Base-by-base conservation (phyloP, 2,329 filamentous ascomycete species). In the Colletotrichum noveboracense region DNA sequence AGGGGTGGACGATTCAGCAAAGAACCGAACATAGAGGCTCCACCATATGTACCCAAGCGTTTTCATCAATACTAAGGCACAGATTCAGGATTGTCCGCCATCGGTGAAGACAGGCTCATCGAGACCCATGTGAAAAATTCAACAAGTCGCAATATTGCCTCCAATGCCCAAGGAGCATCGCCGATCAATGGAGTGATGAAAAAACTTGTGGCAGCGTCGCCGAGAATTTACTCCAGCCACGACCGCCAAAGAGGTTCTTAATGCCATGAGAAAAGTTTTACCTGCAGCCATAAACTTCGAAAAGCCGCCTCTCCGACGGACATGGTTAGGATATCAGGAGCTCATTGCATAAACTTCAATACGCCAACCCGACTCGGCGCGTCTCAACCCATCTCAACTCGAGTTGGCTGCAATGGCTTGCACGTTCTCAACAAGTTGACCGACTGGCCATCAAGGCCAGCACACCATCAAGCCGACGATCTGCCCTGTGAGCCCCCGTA, bases 51-150 rank as follows among this genome's bases (percentile, higher is more conserved):
- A 71, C 71, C 61, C 61, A 26, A 71, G 71, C 71, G 66, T 64
- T 74, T 74, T 71, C 52, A 71, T 61, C 68, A 74, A 58, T 66
- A 60, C 43, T 52, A 34, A 71, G 71, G 71, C 68, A 74, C 60
- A 52, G 28, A 30, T 61, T 66, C 36, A 52, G 24, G n/a, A 8
- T 38, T 24, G 32, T n/a, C 21, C 32, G 32, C 61, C n/a, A 34
- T 38, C 21, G 7, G 21, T 43, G 61, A 38, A 34, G 32, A 21
- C 36, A 13, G 61, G 24, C 36, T 38, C 34, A 38, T 21, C 28
- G 13, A 13, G 28, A 18, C 32, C 32, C 30, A 18, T 36, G 14
- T 26, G 24, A 61, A 61, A 2, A 43, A 30, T 26, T 26, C 24
- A 58, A 56, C 43, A 28, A 67, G 30, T 10, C 14, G 18, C n/a